Base-by-base conservation (phyloP, 163 green algal species). In the Prototheca cutis region DNA sequence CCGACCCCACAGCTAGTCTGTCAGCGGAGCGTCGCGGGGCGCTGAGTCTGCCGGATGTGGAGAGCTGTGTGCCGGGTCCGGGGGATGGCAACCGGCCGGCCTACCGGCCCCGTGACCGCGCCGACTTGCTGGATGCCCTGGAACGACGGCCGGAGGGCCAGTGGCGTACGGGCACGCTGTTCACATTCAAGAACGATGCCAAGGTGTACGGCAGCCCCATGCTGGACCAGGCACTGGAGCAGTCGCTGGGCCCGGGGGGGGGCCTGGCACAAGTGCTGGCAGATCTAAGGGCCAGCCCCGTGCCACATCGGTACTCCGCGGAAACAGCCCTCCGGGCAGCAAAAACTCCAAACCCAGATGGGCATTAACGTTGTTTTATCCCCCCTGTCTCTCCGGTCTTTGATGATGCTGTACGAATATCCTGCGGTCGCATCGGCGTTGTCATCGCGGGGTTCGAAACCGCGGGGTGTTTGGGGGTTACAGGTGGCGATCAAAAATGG, bases 11-110 rank as follows among this genome's bases (percentile, higher is more conserved):
- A 1, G 86, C 85, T 19, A 86, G 72, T 17, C 70, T 96, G 34
- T 86, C 69, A 13, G 86, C 87, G 2, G 88, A 95, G 48, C 70
- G 87, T n/a, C 71, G 88, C 6, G 88, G 88, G 39, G 86, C 82
- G 0, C 30, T 95, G 31, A 86, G 72, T 21, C 71, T 96, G 59
- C 88, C 88, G 2, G 87, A 96, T 65, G 59, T 90, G 8, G 88
- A 95, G 56, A 79, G 56, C 48, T 77, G 59, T 56, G 91, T 91
- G n/a, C n/a, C n/a, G 59, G 55, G 24, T 2, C 61, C 10, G 42
- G 17, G 13, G 42, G 42, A 21, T 5, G 10, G 18, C 18, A 5
- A 21, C 1, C 13, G 40, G 3, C 8, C 28, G 21, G 53, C 36
- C 19, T 74, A 70, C 67, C 42, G 40, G n/a, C 21, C 23, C 23